A percentile compares a stretch with the other conserved stretches of the same genome.
Conservation (phyloP, 495 filamentous ascomycete genomes). For the Trichoderma asperelloides region DNA sequence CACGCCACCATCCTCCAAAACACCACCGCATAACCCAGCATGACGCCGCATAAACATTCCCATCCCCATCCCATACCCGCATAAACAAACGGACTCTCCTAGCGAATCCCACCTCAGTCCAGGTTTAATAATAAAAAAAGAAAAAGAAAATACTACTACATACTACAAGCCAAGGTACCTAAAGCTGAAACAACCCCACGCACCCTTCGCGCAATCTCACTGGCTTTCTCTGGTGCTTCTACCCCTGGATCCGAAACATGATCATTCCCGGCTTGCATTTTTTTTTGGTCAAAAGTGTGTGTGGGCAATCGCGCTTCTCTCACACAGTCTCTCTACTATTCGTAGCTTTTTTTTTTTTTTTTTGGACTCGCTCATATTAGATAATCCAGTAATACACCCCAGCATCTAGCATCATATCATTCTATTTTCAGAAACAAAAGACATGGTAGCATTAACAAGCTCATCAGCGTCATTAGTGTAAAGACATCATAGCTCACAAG, state of each 20-base stretch:
- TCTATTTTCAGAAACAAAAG: not conserved
- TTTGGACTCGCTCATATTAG: not conserved
- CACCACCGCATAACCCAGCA: too few species aligned
- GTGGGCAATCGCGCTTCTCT: not conserved
- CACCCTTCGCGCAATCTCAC: not conserved
- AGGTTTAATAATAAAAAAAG: too few species aligned
- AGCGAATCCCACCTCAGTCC: too few species aligned
- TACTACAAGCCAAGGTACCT: not conserved
- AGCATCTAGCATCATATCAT: not conserved
- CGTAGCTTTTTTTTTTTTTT: too few species aligned
- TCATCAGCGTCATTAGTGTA: too few species aligned
- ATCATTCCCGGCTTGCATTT: not conserved
- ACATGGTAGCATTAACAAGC: not conserved
- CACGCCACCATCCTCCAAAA: too few species aligned
- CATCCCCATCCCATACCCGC: too few species aligned
- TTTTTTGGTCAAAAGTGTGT: not conserved
- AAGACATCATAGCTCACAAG: not conserved
- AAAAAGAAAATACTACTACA: too few species aligned
- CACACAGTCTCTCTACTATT: not conserved
- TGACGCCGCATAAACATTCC: too few species aligned
- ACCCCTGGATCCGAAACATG: slow-evolving; percentile 1
- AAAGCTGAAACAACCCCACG: slow-evolving; percentile 3
- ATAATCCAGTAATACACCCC: not conserved
- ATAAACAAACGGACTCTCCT: too few species aligned
- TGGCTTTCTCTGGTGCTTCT: not conserved